Evolutionary conservation across 371 early-diverging fungal genomes (phyloP), one percentile per base, ranked within the genome.

Genomic region (Zopfochytrium polystomum): DNA sequence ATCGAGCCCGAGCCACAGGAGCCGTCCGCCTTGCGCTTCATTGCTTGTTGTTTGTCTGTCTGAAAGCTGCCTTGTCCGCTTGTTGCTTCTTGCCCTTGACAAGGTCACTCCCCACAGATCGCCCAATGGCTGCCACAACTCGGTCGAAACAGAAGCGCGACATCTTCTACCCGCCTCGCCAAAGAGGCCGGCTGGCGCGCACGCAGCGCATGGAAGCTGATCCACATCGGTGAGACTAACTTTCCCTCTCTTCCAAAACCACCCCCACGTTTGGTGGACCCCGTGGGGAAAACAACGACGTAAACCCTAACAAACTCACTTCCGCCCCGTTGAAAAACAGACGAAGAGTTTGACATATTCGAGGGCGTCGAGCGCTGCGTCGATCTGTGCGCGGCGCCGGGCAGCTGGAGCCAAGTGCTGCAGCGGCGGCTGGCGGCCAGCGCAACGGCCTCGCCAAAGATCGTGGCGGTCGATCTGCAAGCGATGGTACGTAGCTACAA

Each of bases 301-400:
- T 7, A 42, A 9, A 45, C 34, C 11, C 33, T 20, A 11, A 13
- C 13, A 34, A 9, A 29, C 47, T 51, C 15, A 32, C 15, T 1
- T n/a, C n/a, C n/a, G n/a, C n/a, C n/a, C n/a, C n/a, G 6, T 20
- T 25, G 0, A 35, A 15, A 18, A 18, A 3, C 59, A 67, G 92
- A 98, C 75, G 93, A 95, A 62, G 91, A 95, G 72, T 95, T 88
- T 74, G 77, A 88, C 66, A 81, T 99, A 32, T 88, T 99, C 52
- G 74, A 87, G 70, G 90, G 90, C 27, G 92, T 95, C n/a, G 85
- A 84, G 32, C 80, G 88, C 59, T 92, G 91, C 27, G 98, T 99
- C 26, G 99, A 99, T 82, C 81, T 99, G 44, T 99, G 99, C 76
- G 98, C 99, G 18, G 99, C 99, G 2, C 99, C 99, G 0, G 99